These are phyloP conservation scores for Leishmania mexicana DNA, from an alignment of 208 protist species.

Conservation along the genomic window DNA sequence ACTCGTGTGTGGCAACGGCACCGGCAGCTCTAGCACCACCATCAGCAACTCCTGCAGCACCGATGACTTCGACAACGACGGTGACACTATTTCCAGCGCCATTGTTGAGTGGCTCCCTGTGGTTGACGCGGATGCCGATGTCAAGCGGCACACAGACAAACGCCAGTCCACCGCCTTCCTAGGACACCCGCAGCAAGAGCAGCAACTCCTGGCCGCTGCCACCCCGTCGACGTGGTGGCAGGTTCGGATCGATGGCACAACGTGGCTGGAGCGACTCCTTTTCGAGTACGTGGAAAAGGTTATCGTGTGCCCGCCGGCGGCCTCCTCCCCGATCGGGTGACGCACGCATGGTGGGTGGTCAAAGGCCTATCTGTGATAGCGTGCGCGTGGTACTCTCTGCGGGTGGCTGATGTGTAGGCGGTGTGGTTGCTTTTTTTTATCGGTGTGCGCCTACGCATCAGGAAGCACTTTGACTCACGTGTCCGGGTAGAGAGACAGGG, in stretches of 20 bases:
- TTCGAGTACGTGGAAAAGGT: slow-evolving; percentile 46
- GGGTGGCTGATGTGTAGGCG: no score
- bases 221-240: slow-evolving; percentile 7
- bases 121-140: neutral
- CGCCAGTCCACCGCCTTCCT: neutral
- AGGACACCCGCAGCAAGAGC: neutral
- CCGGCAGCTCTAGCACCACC: neutral
- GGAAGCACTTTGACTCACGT: neutral
- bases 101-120: slow-evolving; percentile 10
- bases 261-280: slow-evolving; percentile 48
- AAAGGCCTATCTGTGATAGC: neutral
- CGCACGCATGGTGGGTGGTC: neutral
- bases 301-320: slow-evolving; percentile 12
- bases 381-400: neutral
- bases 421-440: no score
- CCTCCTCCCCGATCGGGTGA: neutral
- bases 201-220: neutral
- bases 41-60: neutral
- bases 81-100: neutral
- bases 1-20: neutral
- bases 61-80: slow-evolving; percentile 2
- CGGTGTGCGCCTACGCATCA: no score
- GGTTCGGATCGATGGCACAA: slow-evolving; percentile 40
- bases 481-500: neutral
- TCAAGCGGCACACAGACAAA: neutral